Percentiles rank a stretch among this genome's conserved stretches.
Evolutionary conservation across 257 asterid species (phyloP).

Genomic region (Solanum virginianum): DNA sequence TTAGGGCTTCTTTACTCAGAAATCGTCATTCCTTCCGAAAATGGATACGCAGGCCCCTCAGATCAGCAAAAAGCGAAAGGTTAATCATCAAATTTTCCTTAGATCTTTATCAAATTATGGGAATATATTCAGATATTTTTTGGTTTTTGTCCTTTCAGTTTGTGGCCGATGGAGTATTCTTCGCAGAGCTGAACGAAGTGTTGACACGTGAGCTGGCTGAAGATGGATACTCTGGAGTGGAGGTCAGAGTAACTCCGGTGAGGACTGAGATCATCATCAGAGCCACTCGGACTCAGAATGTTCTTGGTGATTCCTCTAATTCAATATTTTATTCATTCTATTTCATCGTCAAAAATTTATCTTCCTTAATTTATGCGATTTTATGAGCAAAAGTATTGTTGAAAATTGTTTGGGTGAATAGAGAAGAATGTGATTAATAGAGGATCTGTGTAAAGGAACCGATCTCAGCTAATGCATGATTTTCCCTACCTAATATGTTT

Average conservation of each 20-base stretch:
- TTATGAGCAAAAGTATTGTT: neutral
- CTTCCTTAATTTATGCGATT: neutral
- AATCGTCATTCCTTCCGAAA: neutral
- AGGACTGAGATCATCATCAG: constrained; percentile 43
- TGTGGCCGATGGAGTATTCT: constrained; percentile 48
- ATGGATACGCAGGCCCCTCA: neutral
- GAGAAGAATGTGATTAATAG: neutral
- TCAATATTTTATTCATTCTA: neutral
- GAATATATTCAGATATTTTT: neutral
- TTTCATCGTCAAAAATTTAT: neutral
- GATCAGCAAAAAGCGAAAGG: neutral
- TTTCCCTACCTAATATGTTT: neutral
- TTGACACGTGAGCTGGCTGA: constrained; percentile 50
- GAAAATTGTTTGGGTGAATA: neutral
- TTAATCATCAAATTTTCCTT: neutral
- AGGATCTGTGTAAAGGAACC: neutral
- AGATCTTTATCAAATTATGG: neutral
- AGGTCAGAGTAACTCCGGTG: constrained; percentile 48
- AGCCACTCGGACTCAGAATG: constrained; percentile 50
- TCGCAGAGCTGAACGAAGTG: constrained; percentile 38
- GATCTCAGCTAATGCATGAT: neutral
- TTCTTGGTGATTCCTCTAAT: constrained; percentile 17
- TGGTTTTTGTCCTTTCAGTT: constrained; percentile 12
- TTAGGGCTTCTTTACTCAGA: neutral
- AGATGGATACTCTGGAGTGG: constrained; percentile 50